Percentiles rank a stretch among this genome's conserved stretches.
These are phyloP conservation scores for Emergomyces orientalis DNA, from an alignment of 2,329 filamentous ascomycete species.

Conservation along the genomic window DNA sequence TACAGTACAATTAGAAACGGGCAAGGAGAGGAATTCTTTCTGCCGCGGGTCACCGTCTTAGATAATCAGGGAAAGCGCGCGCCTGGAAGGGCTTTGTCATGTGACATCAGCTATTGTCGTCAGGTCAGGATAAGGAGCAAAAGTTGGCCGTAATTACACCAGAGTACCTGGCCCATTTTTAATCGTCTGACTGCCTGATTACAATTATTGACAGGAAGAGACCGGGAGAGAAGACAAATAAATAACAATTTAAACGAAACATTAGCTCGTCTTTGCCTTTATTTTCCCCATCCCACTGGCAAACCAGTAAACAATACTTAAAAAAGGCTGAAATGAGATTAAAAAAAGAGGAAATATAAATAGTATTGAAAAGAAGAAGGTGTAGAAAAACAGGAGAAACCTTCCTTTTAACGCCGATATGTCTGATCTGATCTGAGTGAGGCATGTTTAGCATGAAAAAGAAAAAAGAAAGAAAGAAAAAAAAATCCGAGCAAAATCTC, in stretches of 20 bases:
- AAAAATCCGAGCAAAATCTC: not conserved
- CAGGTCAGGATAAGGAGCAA: not conserved
- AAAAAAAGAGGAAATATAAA: not conserved
- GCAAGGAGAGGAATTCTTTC: not conserved
- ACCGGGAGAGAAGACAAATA: too few species aligned
- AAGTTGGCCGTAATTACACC: too few species aligned
- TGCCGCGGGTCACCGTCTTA: not conserved
- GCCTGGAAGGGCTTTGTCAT: not conserved
- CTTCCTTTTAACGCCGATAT: not conserved
- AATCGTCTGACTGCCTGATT: too few species aligned
- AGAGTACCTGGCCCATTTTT: too few species aligned
- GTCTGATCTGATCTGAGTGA: not conserved
- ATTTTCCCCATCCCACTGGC: too few species aligned
- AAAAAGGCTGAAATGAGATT: too few species aligned
- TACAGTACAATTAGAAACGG: not conserved
- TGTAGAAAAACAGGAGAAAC: not conserved
- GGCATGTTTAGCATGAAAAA: not conserved
- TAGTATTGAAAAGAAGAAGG: not conserved
- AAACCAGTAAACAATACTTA: too few species aligned
- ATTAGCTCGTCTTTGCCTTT: too few species aligned
- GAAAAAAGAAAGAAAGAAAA: not conserved
- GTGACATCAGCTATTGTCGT: too few species aligned
- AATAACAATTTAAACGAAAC: too few species aligned
- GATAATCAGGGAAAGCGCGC: too few species aligned
- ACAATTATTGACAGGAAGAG: too few species aligned